phyloP scores from a whole-genome alignment of 441 rosid species.

The Pelargonium australe region DNA sequence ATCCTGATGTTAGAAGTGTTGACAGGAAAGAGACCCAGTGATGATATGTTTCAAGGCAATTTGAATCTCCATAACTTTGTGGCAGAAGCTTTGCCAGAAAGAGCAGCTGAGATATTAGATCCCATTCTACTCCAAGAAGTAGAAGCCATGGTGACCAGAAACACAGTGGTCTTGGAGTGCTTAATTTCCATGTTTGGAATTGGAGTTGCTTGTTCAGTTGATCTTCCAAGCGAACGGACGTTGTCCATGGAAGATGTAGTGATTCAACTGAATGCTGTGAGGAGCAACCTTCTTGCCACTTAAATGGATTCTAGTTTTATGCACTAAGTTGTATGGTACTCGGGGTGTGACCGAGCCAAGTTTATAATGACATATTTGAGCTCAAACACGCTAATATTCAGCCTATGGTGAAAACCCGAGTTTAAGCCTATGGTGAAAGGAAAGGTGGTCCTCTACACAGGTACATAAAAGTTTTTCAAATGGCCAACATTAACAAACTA shows the following conservation, averaged over 20 bases:
- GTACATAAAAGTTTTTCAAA: too few species aligned
- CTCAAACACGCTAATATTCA: too few species aligned
- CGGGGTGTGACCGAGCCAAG: too few species aligned
- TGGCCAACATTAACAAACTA: too few species aligned
- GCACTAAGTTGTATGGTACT: background rate
- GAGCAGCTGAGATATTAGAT: background rate
- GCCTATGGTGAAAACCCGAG: too few species aligned
- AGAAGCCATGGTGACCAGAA: background rate
- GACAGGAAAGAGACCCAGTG: background rate
- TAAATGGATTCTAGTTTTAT: background rate
- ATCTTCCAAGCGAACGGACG: conserved; percentile 3
- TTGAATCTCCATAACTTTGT: background rate
- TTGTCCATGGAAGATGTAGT: background rate
- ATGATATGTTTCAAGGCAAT: conserved; percentile 1
- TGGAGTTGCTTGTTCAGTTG: conserved; percentile 10
- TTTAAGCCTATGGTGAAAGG: too few species aligned
- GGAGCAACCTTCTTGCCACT: conserved; percentile 1
- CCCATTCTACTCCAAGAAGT: background rate
- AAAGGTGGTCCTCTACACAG: too few species aligned
- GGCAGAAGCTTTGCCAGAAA: background rate
- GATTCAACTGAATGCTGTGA: background rate
- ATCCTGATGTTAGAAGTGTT: background rate
- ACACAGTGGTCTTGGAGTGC: background rate
- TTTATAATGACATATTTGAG: too few species aligned
- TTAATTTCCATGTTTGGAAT: background rate